Base-by-base conservation (phyloP, 257 asterid species). In the Leptodermis oblonga region DNA sequence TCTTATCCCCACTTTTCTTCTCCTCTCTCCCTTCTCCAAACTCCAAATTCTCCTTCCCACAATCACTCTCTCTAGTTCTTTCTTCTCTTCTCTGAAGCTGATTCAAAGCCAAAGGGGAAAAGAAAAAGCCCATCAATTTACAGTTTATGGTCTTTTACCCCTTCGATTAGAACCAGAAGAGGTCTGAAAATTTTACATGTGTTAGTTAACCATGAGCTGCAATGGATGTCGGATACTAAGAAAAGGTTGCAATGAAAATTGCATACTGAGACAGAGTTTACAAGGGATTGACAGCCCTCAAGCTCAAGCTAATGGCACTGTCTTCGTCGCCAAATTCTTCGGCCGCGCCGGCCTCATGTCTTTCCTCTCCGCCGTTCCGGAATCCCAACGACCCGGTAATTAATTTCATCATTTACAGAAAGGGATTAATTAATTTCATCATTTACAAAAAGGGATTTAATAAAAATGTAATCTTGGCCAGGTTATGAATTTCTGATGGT, bases 301-400 rank as follows among this genome's bases (percentile, higher is more conserved):
- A 55, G 83, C 96, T 31, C 97, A 91, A 68, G 89, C 95, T n/a
- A 84, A 88, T 75, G 97, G 96, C 71, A 88, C 97, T 12, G 84
- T 88, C 12, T 91, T 91, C 71, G 96, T 87, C 10, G 96, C 96
- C 55, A 91, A 88, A 77, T 90, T 90, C 70, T 90, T 88, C 63
- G 97, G 97, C 82, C 96, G 97, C 25, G 92, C 97, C 37, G 97
- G 92, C 14, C 97, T 91, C 71, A 78, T 88, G 85, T 88, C 96
- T 55, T 87, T 92, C 77, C 92, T 92, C 60, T 84, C 95, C 42
- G 78, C 90, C 26, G 96, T 89, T 23, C 74, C 90, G n/a, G 67
- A 80, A 17, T 72, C 92, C 14, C 95, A 89, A 78, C 51, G 96
- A 68, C 95, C 96, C 15, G 96, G 96, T 88, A 71, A 0, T 11